Conservation (phyloP, 140 eudicot genomes). For the Stevia rebaudiana region DNA sequence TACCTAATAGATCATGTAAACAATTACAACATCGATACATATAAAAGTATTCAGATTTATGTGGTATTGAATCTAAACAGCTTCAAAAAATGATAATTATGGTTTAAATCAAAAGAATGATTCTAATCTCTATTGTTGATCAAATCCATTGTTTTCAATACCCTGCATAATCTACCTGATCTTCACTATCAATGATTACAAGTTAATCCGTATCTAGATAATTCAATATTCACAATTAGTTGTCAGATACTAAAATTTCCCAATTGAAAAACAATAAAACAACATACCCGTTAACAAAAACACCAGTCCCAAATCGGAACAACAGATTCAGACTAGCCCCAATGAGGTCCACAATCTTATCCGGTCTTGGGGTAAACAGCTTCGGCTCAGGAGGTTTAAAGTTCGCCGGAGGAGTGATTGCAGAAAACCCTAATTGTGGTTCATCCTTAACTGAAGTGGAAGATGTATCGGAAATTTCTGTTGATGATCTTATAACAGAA, state of each 20-base stretch:
- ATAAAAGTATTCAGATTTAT: neutral
- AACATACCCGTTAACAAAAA: slow-evolving; percentile 56
- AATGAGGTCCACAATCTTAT: slow-evolving; percentile 54
- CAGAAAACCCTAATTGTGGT: slow-evolving; percentile 20
- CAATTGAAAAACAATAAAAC: slow-evolving; percentile 10
- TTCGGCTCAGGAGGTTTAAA: slow-evolving; percentile 75
- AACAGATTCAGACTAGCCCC: slow-evolving; percentile 72
- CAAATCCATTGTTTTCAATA: neutral
- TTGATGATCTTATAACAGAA: slow-evolving; percentile 37
- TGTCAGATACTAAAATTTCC: neutral
- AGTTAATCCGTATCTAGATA: neutral
- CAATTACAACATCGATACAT: neutral
- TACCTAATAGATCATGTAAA: slow-evolving; percentile 45
- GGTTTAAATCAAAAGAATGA: neutral
- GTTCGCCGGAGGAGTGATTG: slow-evolving; percentile 69
- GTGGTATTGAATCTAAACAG: neutral
- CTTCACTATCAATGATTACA: neutral
- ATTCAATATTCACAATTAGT: neutral
- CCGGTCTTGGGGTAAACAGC: slow-evolving; percentile 56
- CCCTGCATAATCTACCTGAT: neutral
- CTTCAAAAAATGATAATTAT: neutral
- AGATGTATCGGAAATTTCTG: slow-evolving; percentile 44
- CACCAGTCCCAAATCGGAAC: slow-evolving; percentile 79
- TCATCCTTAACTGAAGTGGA: slow-evolving; percentile 33
- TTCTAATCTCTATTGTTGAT: neutral